Conservation (phyloP, 495 filamentous ascomycete species). For the Neurospora intermedia region DNA sequence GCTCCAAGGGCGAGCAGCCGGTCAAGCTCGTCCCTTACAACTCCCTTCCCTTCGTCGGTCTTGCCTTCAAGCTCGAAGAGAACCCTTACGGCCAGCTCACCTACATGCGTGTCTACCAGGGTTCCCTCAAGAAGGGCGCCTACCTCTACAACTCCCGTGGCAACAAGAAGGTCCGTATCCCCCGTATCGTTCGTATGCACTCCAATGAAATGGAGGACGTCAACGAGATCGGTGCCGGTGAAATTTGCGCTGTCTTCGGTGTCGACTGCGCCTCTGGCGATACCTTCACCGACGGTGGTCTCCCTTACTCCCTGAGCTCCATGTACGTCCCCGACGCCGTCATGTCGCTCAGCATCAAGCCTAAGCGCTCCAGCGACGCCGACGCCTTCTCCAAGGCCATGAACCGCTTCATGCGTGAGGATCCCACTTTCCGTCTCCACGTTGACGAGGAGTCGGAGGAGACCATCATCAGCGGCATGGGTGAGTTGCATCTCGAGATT, state of each 20-base stretch:
- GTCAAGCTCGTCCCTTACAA: constrained; percentile 89
- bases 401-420: constrained; percentile 96
- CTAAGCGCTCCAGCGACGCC: constrained; percentile 85
- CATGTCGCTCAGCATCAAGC: constrained; percentile 94
- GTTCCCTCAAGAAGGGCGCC: constrained; percentile 73
- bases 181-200: constrained; percentile 98
- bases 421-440: constrained; percentile 92
- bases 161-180: constrained; percentile 93
- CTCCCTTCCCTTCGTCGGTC: constrained; percentile 82
- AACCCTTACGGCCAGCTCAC: constrained; percentile 98
- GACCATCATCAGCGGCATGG: constrained; percentile 98
- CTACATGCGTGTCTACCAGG: constrained; percentile 98
- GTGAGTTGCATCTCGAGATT: constrained; percentile 92
- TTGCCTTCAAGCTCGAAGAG: constrained; percentile 99
- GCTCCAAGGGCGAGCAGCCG: constrained; percentile 59
- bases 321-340: constrained; percentile 99
- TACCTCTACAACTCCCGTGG: constrained; percentile 89
- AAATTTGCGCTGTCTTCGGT: constrained; percentile 98
- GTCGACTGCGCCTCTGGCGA: constrained; percentile 97
- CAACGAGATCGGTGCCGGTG: constrained; percentile 80
- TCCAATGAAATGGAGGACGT: constrained; percentile 99
- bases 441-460: constrained; percentile 85
- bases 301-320: constrained; percentile 94
- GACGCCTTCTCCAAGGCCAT: constrained; percentile 98
- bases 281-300: constrained; percentile 88